Evolutionary conservation across 768 basidiomycete genomes (phyloP).

Genomic region (Boletus sensibilis): DNA sequence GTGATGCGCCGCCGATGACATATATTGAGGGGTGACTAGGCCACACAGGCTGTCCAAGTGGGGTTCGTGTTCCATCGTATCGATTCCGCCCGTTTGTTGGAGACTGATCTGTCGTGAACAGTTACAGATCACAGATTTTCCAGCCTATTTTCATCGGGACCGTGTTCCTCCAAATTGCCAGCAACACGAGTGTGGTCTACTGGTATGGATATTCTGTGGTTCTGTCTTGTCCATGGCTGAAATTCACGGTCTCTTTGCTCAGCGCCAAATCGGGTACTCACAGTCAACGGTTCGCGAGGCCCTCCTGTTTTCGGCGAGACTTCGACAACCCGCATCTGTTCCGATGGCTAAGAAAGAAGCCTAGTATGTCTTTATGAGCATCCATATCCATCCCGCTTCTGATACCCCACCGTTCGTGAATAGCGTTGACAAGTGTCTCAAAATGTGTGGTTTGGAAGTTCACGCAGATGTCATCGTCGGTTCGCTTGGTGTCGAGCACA

Average conservation of each 20-base stretch:
- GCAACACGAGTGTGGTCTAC: constrained; percentile 53
- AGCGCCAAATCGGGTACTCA: constrained; percentile 65
- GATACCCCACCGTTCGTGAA: not conserved
- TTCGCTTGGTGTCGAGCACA: constrained; percentile 48
- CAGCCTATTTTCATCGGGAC: constrained; percentile 29
- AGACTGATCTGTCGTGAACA: not conserved
- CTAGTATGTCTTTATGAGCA: constrained; percentile 51
- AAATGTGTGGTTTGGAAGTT: constrained; percentile 62
- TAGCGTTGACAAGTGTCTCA: constrained; percentile 57
- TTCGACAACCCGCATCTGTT: constrained; percentile 71
- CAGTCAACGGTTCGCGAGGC: constrained; percentile 79
- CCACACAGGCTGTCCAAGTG: constrained; percentile 35
- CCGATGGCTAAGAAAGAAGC: constrained; percentile 70
- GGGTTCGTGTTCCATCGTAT: constrained; percentile 28
- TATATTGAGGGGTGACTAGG: constrained; percentile 42
- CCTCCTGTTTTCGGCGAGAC: constrained; percentile 71
- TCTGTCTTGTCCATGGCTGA: constrained; percentile 55
- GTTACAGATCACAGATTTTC: constrained; percentile 36
- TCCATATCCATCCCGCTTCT: not conserved
- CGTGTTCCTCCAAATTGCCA: constrained; percentile 42
- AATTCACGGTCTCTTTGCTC: constrained; percentile 44
- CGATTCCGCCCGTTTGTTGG: not conserved
- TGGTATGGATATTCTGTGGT: constrained; percentile 58
- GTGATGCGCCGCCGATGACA: constrained; percentile 47
- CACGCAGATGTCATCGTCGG: constrained; percentile 65